Evolutionary conservation across 805 yeast genomes (phyloP), one percentile per base, ranked within the genome.

Genomic region (Yamadazyma scolyti): DNA sequence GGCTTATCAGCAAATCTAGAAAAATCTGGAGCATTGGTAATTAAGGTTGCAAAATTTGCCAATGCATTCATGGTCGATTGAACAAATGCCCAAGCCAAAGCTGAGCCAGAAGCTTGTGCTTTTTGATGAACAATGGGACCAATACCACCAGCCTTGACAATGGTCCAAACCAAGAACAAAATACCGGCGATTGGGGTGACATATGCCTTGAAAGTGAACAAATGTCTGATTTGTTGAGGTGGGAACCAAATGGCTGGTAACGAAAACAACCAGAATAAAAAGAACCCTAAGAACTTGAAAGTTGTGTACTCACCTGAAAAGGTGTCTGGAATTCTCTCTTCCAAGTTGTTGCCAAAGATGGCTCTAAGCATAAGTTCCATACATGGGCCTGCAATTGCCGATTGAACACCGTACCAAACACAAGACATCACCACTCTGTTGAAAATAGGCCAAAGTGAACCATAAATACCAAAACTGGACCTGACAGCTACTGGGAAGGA

Each of bases 321-420:
- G 11, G 70, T 73, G 52, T 87, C 72, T 17, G 73, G 87, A 48
- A 82, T 78, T 45, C 79, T 73, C 6, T 68, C 56, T 17, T 75
- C 73, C 39, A 82, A 58, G 54, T 81, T 65, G 33, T 73, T 68
- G 33, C 87, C 86, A 33, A 84, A 88, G 25, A 88, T 77, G 2
- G 95, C 66, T 41, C 75, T 65, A 35, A 88, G 62, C 90, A 87
- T 83, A 31, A 84, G 59, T 38, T 79, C 52, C 10, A 88, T 77
- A 61, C 94, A 82, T 40, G 86, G 75, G 19, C 90, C 94, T 33
- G 94, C 93, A 35, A 89, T 72, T 70, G 87, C 82, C 14, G 83
- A 71, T 52, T 87, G 96, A 17, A 85, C 93, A 17, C 93, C 78
- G 50, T 81, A 86, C 96, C 96, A 88, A 30, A 88, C 77, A 43